Percentiles rank a stretch among this genome's conserved stretches.
These are phyloP conservation scores for Helenozyma rhizophorensis DNA, from an alignment of 805 yeast genomes.

Conservation along the genomic window DNA sequence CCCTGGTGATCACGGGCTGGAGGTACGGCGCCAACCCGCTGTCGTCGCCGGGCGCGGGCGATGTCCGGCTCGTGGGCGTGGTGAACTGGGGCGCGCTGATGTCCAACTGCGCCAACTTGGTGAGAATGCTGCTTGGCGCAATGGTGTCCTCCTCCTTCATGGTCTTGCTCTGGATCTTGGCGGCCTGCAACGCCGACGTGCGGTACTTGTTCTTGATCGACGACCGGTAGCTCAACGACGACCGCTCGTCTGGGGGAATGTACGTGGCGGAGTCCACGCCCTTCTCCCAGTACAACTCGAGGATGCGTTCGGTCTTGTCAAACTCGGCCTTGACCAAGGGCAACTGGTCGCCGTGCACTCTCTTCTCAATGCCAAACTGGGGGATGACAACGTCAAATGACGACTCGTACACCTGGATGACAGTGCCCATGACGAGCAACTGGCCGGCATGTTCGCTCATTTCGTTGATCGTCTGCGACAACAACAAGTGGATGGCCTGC, in stretches of 20 bases:
- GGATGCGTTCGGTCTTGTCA: slow-evolving; percentile 57
- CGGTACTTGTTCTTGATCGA: slow-evolving; percentile 76
- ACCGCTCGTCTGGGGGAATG: slow-evolving; percentile 85
- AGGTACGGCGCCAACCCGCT: slow-evolving; percentile 55
- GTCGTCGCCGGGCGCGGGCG: slow-evolving; percentile 13
- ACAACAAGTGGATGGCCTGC: slow-evolving; percentile 82
- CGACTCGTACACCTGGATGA: slow-evolving; percentile 89
- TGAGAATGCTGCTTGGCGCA: slow-evolving; percentile 40
- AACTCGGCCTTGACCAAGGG: slow-evolving; percentile 92
- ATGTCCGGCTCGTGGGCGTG: slow-evolving; percentile 16
- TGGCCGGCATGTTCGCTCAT: slow-evolving; percentile 74
- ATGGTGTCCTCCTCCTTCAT: slow-evolving; percentile 24
- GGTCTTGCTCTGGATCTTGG: slow-evolving; percentile 46
- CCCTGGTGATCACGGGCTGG: slow-evolving; percentile 50
- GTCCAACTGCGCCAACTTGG: slow-evolving; percentile 47
- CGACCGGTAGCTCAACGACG: slow-evolving; percentile 68
- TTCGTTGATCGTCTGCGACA: slow-evolving; percentile 79
- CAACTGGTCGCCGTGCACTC: slow-evolving; percentile 96
- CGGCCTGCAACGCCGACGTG: slow-evolving; percentile 69
- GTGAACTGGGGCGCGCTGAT: slow-evolving; percentile 45
- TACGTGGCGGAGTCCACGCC: slow-evolving; percentile 90
- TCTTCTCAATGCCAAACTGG: slow-evolving; percentile 89
- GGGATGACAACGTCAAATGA: slow-evolving; percentile 92
- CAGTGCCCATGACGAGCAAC: slow-evolving; percentile 77
- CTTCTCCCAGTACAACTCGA: slow-evolving; percentile 89